Base-by-base conservation (phyloP, 2,329 filamentous ascomycete genomes). In the Ceratocystis diversiconidia region DNA sequence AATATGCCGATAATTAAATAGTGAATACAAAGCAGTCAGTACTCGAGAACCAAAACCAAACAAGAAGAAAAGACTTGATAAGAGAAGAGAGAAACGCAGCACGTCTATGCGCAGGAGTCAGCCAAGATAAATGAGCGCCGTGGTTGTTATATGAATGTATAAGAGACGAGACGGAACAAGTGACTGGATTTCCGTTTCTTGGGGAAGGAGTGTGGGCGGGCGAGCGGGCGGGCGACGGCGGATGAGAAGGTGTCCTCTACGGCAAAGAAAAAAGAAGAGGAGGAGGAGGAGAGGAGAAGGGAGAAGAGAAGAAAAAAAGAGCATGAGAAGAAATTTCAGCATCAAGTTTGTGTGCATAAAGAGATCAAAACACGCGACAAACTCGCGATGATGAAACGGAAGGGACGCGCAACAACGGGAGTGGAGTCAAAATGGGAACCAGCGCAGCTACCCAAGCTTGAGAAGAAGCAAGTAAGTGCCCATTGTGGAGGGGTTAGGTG, bases 381-480 rank as follows among this genome's bases (percentile, higher is more conserved):
- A 64, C 41, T 36, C 7, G 19, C 28, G 25, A 64, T 52, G 43
- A 17, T 57, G 44, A 64, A 64, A 64, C 36, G 50, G 63, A 48
- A 64, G 50, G 63, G 44, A 60, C 63, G 62, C 50, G 12, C 50
- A 43, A 50, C 36, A 64, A 64, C 63, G 63, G 36, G 43, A 28
- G 30, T 61, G 32, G 59, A 28, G 32, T 36, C 41, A 59, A 2
- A 59, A 17, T 22, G 46, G 52, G 25, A 30, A 28, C 52, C 15
- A 57, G 15, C 15, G 43, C 30, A n/a, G 28, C 30, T 62, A n/a
- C 19, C 8, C 25, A 41, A 41, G 43, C 7, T 32, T 22, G 25
- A 63, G 7, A 5, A 25, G 61, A 25, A 50, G 7, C 7, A 19
- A 22, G 46, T 17, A 50, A 50, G 46, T 46, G 43, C 62, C 62